These are phyloP conservation scores for Neurospora sp. DNA, from an alignment of 495 filamentous ascomycete species.

Conservation along the genomic window DNA sequence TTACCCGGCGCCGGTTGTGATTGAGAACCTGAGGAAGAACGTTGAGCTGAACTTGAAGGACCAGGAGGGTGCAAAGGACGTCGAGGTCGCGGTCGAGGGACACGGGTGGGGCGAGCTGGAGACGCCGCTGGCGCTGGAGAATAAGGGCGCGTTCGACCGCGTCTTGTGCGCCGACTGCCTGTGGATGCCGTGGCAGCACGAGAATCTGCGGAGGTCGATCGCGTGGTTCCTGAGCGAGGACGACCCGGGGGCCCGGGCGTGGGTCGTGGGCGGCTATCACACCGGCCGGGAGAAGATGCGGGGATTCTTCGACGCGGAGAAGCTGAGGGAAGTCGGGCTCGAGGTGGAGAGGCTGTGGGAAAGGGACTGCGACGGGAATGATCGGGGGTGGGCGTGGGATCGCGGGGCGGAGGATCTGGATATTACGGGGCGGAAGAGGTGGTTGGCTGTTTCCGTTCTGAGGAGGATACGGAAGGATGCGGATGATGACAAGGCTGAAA, in stretches of 20 bases:
- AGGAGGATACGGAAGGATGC: constrained; percentile 7
- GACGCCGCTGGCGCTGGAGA: constrained; percentile 41
- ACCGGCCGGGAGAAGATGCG: constrained; percentile 66
- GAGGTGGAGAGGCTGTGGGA: constrained; percentile 64
- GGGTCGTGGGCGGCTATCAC: constrained; percentile 72
- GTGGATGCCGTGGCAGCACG: constrained; percentile 77
- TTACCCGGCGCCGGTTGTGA: constrained; percentile 59
- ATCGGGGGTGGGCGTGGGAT: constrained; percentile 57
- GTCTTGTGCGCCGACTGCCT: constrained; percentile 76
- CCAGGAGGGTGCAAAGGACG: constrained; percentile 15
- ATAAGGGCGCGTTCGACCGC: constrained; percentile 48
- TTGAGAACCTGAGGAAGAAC: constrained; percentile 53
- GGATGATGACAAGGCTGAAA: not conserved
- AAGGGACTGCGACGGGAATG: constrained; percentile 55
- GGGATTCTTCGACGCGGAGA: constrained; percentile 56
- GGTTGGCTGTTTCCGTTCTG: constrained; percentile 67
- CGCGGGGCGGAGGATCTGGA: constrained; percentile 52
- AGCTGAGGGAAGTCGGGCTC: constrained; percentile 47
- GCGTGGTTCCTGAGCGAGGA: constrained; percentile 50
- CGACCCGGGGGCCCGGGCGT: constrained; percentile 43
- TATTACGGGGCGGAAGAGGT: constrained; percentile 50
- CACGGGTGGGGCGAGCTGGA: constrained; percentile 65
- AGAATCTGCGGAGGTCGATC: constrained; percentile 59
- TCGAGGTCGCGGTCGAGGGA: constrained; percentile 46
- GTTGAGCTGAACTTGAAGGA: constrained; percentile 26